A percentile compares a stretch with the other conserved stretches of the same genome.
These are phyloP conservation scores for Xylaria sp. DNA, from an alignment of 2,329 filamentous ascomycete genomes.

Conservation along the genomic window DNA sequence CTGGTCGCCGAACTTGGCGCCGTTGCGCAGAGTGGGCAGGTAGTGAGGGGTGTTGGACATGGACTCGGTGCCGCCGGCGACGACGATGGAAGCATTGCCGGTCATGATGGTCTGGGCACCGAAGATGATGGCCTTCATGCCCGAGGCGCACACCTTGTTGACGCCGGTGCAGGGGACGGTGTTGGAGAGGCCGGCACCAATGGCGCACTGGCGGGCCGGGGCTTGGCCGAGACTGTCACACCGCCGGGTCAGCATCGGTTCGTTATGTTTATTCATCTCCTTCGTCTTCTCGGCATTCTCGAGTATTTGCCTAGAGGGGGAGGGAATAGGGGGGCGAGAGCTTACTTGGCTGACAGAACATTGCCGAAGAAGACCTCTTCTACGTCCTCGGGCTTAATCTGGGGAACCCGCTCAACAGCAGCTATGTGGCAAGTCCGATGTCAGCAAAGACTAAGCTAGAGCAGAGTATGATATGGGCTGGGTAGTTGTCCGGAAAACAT, in stretches of 20 bases:
- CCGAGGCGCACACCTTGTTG: constrained; percentile 99
- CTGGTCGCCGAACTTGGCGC: constrained; percentile 94
- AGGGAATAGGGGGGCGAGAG: neutral
- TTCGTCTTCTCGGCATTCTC: neutral
- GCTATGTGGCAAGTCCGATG: constrained; percentile 54
- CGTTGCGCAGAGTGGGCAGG: constrained; percentile 84
- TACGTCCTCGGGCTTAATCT: constrained; percentile 88
- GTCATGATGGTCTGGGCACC: constrained; percentile 98
- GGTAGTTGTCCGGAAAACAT: constrained; percentile 45
- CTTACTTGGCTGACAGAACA: constrained; percentile 92
- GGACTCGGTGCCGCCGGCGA: constrained; percentile 95
- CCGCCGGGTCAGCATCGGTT: constrained; percentile 24
- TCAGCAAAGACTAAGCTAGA: constrained; percentile 9
- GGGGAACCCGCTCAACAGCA: constrained; percentile 85
- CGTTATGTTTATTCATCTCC: neutral
- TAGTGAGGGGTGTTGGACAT: constrained; percentile 99
- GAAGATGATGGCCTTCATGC: constrained; percentile 92
- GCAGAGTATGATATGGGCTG: neutral
- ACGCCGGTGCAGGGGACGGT: constrained; percentile 88
- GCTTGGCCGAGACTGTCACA: constrained; percentile 85
- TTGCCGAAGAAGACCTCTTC: constrained; percentile 99
- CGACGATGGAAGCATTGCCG: constrained; percentile 90
- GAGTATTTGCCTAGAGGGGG: constrained; percentile 3
- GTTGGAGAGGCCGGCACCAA: constrained; percentile 86
- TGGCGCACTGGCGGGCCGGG: constrained; percentile 92